Percentiles rank a stretch among this genome's conserved stretches.
phyloP scores from a whole-genome alignment of 257 asterid genomes.

The Solanum peruvianum region DNA sequence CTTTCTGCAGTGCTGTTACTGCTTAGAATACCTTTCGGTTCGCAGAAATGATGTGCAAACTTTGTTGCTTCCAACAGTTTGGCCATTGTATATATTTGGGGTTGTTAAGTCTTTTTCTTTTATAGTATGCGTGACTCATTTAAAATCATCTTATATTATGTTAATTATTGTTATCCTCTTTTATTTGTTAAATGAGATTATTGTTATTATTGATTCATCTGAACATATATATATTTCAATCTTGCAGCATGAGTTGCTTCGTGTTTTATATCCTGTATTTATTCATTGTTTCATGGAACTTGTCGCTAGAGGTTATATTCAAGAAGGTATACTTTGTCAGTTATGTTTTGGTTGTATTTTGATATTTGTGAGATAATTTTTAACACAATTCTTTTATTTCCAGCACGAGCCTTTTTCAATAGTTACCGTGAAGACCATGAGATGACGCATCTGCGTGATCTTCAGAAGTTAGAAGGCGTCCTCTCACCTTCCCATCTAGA shows the following conservation, averaged over 20 bases:
- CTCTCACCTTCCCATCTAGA: constrained; percentile 92
- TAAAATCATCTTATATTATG: background rate
- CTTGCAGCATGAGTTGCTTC: constrained; percentile 86
- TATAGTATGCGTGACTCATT: background rate
- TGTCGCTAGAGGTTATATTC: constrained; percentile 82
- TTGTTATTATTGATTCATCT: background rate
- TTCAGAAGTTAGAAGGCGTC: constrained; percentile 88
- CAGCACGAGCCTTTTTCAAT: constrained; percentile 86
- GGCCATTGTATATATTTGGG: background rate
- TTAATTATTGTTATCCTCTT: background rate
- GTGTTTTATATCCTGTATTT: constrained; percentile 94
- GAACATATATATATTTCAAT: background rate
- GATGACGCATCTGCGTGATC: constrained; percentile 81
- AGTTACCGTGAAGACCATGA: constrained; percentile 95
- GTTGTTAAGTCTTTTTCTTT: background rate
- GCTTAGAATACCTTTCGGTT: background rate
- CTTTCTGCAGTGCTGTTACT: background rate
- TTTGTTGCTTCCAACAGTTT: background rate
- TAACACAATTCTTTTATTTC: constrained; percentile 4
- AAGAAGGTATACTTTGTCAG: constrained; percentile 52
- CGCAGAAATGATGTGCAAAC: background rate
- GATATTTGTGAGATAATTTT: background rate
- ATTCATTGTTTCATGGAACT: constrained; percentile 98
- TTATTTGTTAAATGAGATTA: background rate
- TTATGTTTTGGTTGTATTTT: background rate